Evolutionary conservation across 78 protist species (phyloP).

Genomic region (Dictyostelium capitatum): DNA sequence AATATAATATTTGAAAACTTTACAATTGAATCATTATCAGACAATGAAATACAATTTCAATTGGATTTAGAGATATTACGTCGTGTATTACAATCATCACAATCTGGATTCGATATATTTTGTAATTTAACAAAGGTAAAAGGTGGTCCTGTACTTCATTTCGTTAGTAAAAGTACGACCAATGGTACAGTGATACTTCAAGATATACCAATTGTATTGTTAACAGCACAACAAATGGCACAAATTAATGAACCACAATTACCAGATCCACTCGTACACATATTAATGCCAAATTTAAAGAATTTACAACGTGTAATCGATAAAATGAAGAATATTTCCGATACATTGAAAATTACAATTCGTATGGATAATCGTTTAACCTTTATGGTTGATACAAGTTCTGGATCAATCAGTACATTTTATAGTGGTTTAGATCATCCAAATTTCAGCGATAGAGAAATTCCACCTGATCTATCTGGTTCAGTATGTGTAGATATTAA

Average conservation of each 20-base stretch:
- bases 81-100: constrained; percentile 45
- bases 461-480: not conserved
- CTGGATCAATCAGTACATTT: constrained; percentile 53
- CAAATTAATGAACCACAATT: constrained; percentile 29
- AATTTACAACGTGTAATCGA: constrained; percentile 28
- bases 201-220: constrained; percentile 49
- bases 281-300: constrained; percentile 38
- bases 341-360: constrained; percentile 26
- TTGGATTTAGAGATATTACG: constrained; percentile 45
- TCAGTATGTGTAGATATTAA: constrained; percentile 54
- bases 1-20: constrained; percentile 8
- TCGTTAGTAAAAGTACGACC: not conserved
- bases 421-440: constrained; percentile 32
- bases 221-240: constrained; percentile 40
- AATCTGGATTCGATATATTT: not conserved
- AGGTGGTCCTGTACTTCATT: constrained; percentile 21
- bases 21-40: not conserved
- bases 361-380: not conserved
- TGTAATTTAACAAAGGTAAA: constrained; percentile 23
- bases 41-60: constrained; percentile 60
- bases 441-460: not conserved
- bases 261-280: constrained; percentile 9
- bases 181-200: constrained; percentile 7
- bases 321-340: constrained; percentile 62
- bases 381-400: constrained; percentile 31